These are phyloP conservation scores for Cercospora beticola DNA, from an alignment of 2,329 filamentous ascomycete genomes.

Conservation along the genomic window DNA sequence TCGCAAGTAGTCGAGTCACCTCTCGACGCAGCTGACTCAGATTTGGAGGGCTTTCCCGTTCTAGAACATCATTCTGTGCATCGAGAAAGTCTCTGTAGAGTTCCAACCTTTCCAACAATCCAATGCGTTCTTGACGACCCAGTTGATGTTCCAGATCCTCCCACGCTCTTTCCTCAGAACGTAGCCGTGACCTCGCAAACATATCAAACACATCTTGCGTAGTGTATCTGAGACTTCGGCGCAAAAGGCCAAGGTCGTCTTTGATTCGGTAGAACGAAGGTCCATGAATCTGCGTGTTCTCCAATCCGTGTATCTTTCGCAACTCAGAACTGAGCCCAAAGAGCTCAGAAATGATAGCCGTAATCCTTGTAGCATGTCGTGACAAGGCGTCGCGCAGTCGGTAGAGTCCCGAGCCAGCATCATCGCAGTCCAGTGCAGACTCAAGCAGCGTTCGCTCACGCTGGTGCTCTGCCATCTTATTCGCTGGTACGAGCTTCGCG, in stretches of 20 bases:
- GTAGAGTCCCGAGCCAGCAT: constrained; percentile 40
- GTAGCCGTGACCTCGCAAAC: constrained; percentile 43
- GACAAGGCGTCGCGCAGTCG: constrained; percentile 53
- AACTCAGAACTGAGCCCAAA: constrained; percentile 55
- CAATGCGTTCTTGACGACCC: constrained; percentile 47
- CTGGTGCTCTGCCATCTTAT: constrained; percentile 20
- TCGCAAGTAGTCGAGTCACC: constrained; percentile 15
- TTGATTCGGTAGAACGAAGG: constrained; percentile 43
- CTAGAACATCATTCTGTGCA: constrained; percentile 33
- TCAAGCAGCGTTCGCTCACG: constrained; percentile 18
- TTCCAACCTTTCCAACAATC: constrained; percentile 50
- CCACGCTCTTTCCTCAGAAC: constrained; percentile 53
- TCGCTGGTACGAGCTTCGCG: constrained; percentile 11
- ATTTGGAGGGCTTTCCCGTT: constrained; percentile 12
- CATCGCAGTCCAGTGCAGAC: constrained; percentile 22
- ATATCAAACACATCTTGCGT: constrained; percentile 52
- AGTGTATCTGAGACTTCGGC: constrained; percentile 52
- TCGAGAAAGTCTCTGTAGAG: constrained; percentile 53
- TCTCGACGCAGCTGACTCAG: constrained; percentile 3
- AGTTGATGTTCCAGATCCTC: constrained; percentile 49
- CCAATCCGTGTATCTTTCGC: constrained; percentile 48
- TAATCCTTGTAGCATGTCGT: constrained; percentile 54
- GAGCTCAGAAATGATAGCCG: constrained; percentile 54
- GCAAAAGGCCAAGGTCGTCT: constrained; percentile 51
- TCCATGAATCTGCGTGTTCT: constrained; percentile 43